A percentile compares a stretch with the other conserved stretches of the same genome.
Evolutionary conservation across 208 protist species (phyloP).

Genomic region (Herpetomonas tarakana): DNA sequence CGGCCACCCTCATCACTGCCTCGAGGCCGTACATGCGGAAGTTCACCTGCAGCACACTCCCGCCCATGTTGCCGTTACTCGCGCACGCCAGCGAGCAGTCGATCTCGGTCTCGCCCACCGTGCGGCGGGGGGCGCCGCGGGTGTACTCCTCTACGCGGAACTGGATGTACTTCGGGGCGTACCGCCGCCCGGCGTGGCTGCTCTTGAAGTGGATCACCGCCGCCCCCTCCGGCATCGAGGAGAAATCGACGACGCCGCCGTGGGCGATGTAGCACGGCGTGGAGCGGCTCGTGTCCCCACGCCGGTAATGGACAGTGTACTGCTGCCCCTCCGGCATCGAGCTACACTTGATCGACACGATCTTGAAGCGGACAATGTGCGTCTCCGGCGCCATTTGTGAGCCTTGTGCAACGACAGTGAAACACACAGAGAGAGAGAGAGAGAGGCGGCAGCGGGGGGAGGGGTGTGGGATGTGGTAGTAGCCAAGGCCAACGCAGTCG

Average conservation of each 20-base stretch:
- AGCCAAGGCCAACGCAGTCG: too few species aligned
- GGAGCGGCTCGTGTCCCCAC: constrained; percentile 63
- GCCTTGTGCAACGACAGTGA: not conserved
- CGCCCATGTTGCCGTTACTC: constrained; percentile 22
- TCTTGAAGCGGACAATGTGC: constrained; percentile 79
- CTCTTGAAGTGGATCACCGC: constrained; percentile 80
- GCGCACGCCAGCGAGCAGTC: constrained; percentile 61
- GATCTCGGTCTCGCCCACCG: constrained; percentile 65
- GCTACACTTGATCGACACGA: constrained; percentile 57
- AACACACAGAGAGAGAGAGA: constrained; percentile 7
- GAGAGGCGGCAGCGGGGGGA: not conserved
- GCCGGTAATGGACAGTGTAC: constrained; percentile 78
- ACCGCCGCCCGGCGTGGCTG: constrained; percentile 37
- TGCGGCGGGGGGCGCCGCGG: constrained; percentile 50
- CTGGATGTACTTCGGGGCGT: constrained; percentile 75
- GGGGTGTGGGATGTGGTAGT: too few species aligned
- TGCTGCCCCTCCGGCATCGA: constrained; percentile 62
- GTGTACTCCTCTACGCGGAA: constrained; percentile 85
- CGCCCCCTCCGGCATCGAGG: constrained; percentile 74
- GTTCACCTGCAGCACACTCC: constrained; percentile 21
- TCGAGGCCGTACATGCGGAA: constrained; percentile 65
- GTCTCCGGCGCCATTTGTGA: constrained; percentile 43
- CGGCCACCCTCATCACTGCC: constrained; percentile 63
- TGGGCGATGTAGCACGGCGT: constrained; percentile 72
- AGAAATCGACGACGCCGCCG: constrained; percentile 68